These are phyloP conservation scores for Taxawa tesnikishii DNA, from an alignment of 2,329 filamentous ascomycete species.

Conservation along the genomic window DNA sequence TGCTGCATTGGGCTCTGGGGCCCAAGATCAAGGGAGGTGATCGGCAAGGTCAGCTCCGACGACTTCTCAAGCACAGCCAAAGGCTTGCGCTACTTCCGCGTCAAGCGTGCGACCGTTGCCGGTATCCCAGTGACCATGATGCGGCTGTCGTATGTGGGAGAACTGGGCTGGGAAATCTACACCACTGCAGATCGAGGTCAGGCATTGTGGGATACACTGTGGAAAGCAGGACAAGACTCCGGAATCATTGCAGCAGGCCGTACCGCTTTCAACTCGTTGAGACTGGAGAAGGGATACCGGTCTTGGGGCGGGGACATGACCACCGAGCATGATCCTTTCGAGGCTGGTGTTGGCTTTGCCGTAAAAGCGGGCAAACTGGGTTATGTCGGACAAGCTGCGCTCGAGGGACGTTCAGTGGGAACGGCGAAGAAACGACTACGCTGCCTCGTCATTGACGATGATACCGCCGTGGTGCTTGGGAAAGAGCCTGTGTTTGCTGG, in stretches of 20 bases:
- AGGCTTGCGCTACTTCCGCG: conserved; percentile 37
- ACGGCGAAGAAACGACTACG: conserved; percentile 26
- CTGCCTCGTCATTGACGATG: conserved; percentile 44
- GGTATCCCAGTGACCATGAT: conserved; percentile 46
- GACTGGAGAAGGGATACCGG: conserved; percentile 48
- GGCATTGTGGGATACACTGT: conserved; percentile 47
- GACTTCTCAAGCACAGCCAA: conserved; percentile 29
- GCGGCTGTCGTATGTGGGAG: conserved; percentile 48
- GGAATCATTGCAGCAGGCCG: conserved; percentile 48
- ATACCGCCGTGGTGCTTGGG: conserved; percentile 44
- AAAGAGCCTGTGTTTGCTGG: conserved; percentile 48
- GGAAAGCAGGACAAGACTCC: conserved; percentile 39
- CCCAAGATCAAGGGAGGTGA: conserved; percentile 40
- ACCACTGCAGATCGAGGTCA: conserved; percentile 47
- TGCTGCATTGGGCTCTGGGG: conserved; percentile 54
- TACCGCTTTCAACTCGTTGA: conserved; percentile 44
- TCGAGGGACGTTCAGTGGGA: conserved; percentile 29
- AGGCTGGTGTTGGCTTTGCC: conserved; percentile 43
- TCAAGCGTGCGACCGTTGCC: conserved; percentile 36
- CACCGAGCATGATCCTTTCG: conserved; percentile 48
- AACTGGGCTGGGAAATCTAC: conserved; percentile 51
- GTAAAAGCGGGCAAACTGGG: conserved; percentile 34
- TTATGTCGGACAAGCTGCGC: conserved; percentile 40
- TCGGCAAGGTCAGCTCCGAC: conserved; percentile 31
- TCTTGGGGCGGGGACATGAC: conserved; percentile 47